Evolutionary conservation across 108 stramenopile genomes (phyloP).

Genomic region (Aurantiochytrium sp.): DNA sequence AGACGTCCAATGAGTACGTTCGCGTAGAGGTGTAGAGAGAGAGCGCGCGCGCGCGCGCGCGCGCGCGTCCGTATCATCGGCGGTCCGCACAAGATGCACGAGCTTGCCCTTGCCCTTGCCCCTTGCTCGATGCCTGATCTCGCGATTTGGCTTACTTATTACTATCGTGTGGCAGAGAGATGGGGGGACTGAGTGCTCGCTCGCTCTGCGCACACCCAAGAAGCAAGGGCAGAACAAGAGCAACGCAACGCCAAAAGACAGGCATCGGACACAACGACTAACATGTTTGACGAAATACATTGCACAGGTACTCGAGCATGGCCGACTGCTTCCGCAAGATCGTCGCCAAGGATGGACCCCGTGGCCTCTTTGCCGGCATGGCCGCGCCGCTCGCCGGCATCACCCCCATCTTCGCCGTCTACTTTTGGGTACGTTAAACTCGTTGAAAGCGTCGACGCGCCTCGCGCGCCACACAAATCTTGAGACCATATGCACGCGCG

Average conservation of each 20-base stretch:
- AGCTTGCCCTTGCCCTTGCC: no score
- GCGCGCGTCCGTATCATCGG: no score
- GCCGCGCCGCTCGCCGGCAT: conserved; percentile 74
- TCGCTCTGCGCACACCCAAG: no score
- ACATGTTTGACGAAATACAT: conserved; percentile 20
- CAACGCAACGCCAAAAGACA: no score
- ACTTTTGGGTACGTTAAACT: conserved; percentile 56
- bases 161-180: no score
- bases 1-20: not conserved
- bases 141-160: no score
- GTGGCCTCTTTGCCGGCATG: conserved; percentile 73
- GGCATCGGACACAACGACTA: not conserved
- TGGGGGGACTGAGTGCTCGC: no score
- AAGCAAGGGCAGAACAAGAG: no score
- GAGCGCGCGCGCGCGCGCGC: no score
- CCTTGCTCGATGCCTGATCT: no score
- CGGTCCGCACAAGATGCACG: no score
- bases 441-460: not conserved
- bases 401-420: conserved; percentile 77
- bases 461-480: not conserved
- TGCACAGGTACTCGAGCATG: conserved; percentile 22
- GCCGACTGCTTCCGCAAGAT: conserved; percentile 47
- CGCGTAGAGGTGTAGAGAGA: not conserved
- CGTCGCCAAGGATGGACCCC: conserved; percentile 56
- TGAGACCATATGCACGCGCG: not conserved